phyloP scores from a whole-genome alignment of 805 yeast species.

The Zygosaccharomyces kombuchaensis region DNA sequence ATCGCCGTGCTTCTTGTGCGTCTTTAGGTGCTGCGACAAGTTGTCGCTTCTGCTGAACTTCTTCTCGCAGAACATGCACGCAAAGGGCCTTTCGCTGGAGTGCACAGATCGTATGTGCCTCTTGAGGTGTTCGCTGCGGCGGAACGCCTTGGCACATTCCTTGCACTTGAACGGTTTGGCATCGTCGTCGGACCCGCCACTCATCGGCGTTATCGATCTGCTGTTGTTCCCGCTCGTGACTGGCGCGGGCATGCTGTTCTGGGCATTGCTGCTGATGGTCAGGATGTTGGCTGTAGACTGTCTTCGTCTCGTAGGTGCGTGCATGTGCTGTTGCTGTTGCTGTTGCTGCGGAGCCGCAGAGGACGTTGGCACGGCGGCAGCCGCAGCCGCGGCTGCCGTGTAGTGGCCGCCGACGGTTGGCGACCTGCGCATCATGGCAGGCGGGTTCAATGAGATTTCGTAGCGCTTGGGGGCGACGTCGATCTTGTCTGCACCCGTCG shows the following conservation, averaged over 20 bases:
- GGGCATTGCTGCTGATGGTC: constrained; percentile 6
- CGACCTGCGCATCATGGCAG: constrained; percentile 9
- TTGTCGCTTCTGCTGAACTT: constrained; percentile 66
- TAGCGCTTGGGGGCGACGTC: constrained; percentile 15
- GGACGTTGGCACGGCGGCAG: not conserved
- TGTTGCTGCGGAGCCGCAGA: constrained; percentile 5
- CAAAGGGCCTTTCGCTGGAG: constrained; percentile 54
- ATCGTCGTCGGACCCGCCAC: constrained; percentile 21
- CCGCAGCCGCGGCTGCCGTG: too few relatives aligned
- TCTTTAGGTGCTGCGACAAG: constrained; percentile 58
- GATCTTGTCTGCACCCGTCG: constrained; percentile 21
- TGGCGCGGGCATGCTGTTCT: not conserved
- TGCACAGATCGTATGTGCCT: constrained; percentile 67
- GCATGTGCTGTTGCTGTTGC: constrained; percentile 5
- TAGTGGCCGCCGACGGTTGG: constrained; percentile 8
- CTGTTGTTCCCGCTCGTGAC: constrained; percentile 9
- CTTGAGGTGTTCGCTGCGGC: constrained; percentile 62
- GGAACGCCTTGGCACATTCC: constrained; percentile 43
- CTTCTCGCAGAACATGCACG: constrained; percentile 54
- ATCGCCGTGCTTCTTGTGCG: constrained; percentile 40
- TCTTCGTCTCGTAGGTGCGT: constrained; percentile 13
- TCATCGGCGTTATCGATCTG: constrained; percentile 16
- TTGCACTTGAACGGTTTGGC: constrained; percentile 39
- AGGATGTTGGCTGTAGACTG: constrained; percentile 16
- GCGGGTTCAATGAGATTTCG: constrained; percentile 13